phyloP scores from a whole-genome alignment of 2,329 filamentous ascomycete species.

The Keithomyces neogunnii region DNA sequence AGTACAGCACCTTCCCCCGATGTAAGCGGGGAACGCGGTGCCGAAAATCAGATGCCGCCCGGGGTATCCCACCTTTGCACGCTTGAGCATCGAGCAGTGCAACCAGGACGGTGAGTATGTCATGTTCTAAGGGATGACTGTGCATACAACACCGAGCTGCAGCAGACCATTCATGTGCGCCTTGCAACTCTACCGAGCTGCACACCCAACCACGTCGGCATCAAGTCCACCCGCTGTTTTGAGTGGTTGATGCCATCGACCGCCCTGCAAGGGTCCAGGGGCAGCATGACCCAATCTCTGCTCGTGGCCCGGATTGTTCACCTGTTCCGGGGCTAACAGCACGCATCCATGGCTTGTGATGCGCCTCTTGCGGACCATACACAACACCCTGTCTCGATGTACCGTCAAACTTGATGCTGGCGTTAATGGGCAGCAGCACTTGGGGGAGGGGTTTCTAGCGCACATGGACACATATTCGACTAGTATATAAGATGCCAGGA shows the following conservation, averaged over 20 bases:
- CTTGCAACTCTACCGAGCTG: no score
- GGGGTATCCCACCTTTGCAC: not conserved
- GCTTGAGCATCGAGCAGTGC: not conserved
- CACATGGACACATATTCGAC: no score
- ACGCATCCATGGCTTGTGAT: not conserved
- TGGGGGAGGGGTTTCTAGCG: no score
- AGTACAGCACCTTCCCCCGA: no score
- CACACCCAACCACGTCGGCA: not conserved
- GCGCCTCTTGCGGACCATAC: not conserved
- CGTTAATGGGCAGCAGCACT: no score
- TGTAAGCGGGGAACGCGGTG: conserved; percentile 1
- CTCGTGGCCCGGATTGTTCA: not conserved
- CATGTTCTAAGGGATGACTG: no score
- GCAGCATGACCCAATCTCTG: not conserved
- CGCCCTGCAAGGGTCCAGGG: not conserved
- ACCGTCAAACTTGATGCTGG: no score
- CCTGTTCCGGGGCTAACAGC: not conserved
- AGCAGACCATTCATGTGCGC: no score
- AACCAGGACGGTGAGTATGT: not conserved
- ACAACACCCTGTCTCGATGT: not conserved
- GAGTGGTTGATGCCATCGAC: not conserved
- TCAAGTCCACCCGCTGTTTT: no score
- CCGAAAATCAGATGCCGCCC: not conserved
- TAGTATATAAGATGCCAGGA: no score
- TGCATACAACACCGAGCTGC: no score